Evolutionary conservation across 108 stramenopile species (phyloP).

Genomic region (Aurantiochytrium sp.): DNA sequence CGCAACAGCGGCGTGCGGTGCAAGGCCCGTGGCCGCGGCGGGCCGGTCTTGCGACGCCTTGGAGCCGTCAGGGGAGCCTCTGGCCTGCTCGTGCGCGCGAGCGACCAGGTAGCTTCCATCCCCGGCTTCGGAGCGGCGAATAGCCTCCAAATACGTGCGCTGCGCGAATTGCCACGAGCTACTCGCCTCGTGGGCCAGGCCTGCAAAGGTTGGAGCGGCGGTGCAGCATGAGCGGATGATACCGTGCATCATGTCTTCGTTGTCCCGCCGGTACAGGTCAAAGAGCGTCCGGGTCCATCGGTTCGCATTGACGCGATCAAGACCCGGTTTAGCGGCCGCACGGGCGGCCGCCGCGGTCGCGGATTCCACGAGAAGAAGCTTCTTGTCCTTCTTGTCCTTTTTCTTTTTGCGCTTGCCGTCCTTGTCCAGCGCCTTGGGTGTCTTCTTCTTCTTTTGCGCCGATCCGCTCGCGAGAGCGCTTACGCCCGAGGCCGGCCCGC

Average conservation of each 20-base stretch:
- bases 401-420: background rate
- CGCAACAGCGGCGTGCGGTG: too few relatives aligned
- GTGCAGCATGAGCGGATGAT: background rate
- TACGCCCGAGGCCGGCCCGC: background rate
- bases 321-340: background rate
- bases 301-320: background rate
- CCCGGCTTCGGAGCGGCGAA: background rate
- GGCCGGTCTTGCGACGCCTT: too few relatives aligned
- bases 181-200: background rate
- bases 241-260: conserved; percentile 18
- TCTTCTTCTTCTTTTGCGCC: too few relatives aligned
- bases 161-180: background rate
- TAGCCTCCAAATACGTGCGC: background rate
- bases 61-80: too few relatives aligned
- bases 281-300: background rate
- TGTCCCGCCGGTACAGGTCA: background rate
- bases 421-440: background rate
- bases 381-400: conserved; percentile 5
- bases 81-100: background rate
- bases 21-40: too few relatives aligned
- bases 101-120: background rate
- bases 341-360: background rate
- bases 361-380: background rate
- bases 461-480: too few relatives aligned
- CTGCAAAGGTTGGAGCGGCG: background rate